Conservation (phyloP, 768 basidiomycete genomes). For the Tulasnella sp. region DNA sequence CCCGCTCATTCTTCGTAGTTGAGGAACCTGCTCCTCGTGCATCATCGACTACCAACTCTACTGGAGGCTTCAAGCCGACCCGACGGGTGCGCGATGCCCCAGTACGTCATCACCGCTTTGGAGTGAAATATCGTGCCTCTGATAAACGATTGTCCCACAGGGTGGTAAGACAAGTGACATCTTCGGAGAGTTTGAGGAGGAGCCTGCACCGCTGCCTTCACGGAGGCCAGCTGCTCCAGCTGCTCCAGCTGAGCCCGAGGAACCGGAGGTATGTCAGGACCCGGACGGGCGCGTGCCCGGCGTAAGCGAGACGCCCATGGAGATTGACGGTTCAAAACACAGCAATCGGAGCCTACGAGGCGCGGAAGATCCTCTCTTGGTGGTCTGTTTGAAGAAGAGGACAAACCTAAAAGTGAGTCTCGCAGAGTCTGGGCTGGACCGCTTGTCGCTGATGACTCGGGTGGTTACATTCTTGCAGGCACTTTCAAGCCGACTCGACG, state of each 20-base stretch:
- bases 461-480: background rate
- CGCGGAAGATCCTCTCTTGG: background rate
- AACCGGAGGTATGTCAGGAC: background rate
- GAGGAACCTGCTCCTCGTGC: background rate
- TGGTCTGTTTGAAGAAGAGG: background rate
- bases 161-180: conserved; percentile 19
- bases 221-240: background rate
- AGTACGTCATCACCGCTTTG: background rate
- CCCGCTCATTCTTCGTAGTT: background rate
- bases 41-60: background rate
- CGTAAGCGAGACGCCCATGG: background rate
- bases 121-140: background rate
- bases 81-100: conserved; percentile 25
- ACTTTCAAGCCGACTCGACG: conserved; percentile 48
- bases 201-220: background rate
- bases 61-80: conserved; percentile 22
- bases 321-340: background rate
- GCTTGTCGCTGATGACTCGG: background rate
- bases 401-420: background rate
- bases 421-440: background rate
- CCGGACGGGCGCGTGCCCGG: background rate
- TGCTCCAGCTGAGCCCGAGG: conserved; percentile 1
- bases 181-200: conserved; percentile 20
- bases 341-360: background rate
- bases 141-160: background rate